Evolutionary conservation across 2,329 filamentous ascomycete genomes (phyloP).

Genomic region (Sarocladium oryzae): DNA sequence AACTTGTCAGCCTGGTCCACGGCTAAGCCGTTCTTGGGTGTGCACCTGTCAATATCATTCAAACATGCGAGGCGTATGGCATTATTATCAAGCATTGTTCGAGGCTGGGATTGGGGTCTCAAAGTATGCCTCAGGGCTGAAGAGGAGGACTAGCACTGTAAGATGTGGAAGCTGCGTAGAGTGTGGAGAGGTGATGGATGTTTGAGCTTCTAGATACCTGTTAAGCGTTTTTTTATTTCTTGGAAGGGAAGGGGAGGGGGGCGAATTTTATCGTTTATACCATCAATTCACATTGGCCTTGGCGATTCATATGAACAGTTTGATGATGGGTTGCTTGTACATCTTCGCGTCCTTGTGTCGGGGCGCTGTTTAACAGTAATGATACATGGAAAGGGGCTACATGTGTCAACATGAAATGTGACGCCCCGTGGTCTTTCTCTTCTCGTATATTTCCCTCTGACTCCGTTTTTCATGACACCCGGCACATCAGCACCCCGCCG

Average conservation of each 20-base stretch:
- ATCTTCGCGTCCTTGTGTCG: not conserved
- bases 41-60: not conserved
- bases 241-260: too few species aligned
- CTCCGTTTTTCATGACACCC: constrained; percentile 42
- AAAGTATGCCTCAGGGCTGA: not conserved
- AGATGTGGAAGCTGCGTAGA: not conserved
- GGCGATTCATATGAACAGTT: not conserved
- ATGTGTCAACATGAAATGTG: constrained; percentile 2
- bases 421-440: not conserved
- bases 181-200: not conserved
- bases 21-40: not conserved
- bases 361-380: constrained; percentile 1
- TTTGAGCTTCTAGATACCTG: constrained; percentile 13
- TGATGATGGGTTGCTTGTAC: not conserved
- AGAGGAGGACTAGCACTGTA: not conserved
- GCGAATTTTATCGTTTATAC: too few species aligned
- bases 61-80: not conserved
- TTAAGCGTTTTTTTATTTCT: too few species aligned
- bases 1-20: constrained; percentile 3
- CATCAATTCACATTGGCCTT: not conserved
- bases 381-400: not conserved
- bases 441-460: constrained; percentile 7
- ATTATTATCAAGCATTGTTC: constrained; percentile 2
- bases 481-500: constrained; percentile 74
- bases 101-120: not conserved